A percentile compares a stretch with the other conserved stretches of the same genome.
phyloP scores from a whole-genome alignment of 1,284 basidiomycete species.

The Trichosporon coremiiforme region DNA sequence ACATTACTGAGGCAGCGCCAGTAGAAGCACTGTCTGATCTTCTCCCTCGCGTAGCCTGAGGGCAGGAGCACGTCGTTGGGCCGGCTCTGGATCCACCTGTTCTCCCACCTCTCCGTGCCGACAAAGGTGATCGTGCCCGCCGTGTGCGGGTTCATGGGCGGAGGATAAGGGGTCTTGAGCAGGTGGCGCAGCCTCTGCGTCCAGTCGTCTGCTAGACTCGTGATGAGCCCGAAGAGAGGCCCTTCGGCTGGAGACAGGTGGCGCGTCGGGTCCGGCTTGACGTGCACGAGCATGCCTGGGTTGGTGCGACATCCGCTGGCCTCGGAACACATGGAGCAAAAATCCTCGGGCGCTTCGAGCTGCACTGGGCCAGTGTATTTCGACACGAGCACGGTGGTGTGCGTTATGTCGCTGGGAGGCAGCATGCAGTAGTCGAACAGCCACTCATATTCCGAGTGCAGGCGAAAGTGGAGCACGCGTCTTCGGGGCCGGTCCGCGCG shows the following conservation, averaged over 20 bases:
- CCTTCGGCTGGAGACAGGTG: constrained; percentile 9
- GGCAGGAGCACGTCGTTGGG: constrained; percentile 12
- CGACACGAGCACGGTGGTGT: constrained; percentile 1
- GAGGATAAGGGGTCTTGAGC: constrained; percentile 9
- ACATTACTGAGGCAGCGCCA: constrained; percentile 17
- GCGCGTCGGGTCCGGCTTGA: constrained; percentile 9
- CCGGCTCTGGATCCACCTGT: constrained; percentile 5
- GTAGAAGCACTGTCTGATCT: constrained; percentile 17
- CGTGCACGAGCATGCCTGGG: constrained; percentile 7
- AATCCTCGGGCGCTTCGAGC: constrained; percentile 11
- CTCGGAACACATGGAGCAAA: background rate
- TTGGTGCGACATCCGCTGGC: constrained; percentile 14
- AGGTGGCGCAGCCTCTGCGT: background rate
- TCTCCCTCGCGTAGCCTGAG: background rate
- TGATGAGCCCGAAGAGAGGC: constrained; percentile 5
- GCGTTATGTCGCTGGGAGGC: background rate
- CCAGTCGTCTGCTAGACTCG: constrained; percentile 8
- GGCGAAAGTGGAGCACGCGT: background rate
- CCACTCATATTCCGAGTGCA: constrained; percentile 8
- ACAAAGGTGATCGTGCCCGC: constrained; percentile 1
- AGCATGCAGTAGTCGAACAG: constrained; percentile 20
- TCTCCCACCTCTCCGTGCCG: constrained; percentile 7
- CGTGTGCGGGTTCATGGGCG: background rate
- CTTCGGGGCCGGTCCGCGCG: background rate
- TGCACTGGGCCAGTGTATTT: background rate